Evolutionary conservation across 805 yeast genomes (phyloP), one percentile per base, ranked within the genome.

Genomic region (Monosporozyma yasuniensis): DNA sequence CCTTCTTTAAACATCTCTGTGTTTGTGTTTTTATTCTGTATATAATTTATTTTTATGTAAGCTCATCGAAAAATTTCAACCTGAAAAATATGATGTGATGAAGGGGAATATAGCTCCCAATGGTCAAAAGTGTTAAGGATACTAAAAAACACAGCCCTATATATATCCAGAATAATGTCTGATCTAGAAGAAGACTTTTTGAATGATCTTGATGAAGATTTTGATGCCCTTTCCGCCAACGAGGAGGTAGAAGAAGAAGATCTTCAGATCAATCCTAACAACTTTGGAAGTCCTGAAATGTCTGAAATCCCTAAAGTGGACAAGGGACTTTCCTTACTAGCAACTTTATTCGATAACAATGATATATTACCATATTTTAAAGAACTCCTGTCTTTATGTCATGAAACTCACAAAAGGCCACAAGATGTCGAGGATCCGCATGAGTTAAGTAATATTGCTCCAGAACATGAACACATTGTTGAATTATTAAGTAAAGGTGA

Each of bases 141-240:
- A 28, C 32, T 14, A 5, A 14, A 28, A 9, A 28, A 28, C 16
- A 32, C 35, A 12, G 8, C 3, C 41, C 6, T 4, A 37, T 37
- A 37, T 18, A 35, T 5, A 7, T 10, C 3, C 10, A 39, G n/a
- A n/a, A 14, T 14, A 16, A 50, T 52, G 53, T 35, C 49, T 30
- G 53, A 53, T 22, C 8, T 37, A 16, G 53, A 51, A 30, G 50
- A 47, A 4, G 57, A 55, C 35, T 54, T 68, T 38, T 50, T 68
- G 45, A 54, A 59, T 6, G 74, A 70, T 37, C 50, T 70, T 34
- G 73, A 69, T 10, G 56, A 60, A 25, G 71, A 65, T 38, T 52
- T 64, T 23, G 58, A 48, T 16, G 16, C 16, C 12, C 4, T 39
- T 21, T 54, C 56, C 45, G 65, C 53, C 3, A 49, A 47, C 34